These are phyloP conservation scores for Ilyonectria robusta DNA, from an alignment of 2,329 filamentous ascomycete species.

Conservation along the genomic window DNA sequence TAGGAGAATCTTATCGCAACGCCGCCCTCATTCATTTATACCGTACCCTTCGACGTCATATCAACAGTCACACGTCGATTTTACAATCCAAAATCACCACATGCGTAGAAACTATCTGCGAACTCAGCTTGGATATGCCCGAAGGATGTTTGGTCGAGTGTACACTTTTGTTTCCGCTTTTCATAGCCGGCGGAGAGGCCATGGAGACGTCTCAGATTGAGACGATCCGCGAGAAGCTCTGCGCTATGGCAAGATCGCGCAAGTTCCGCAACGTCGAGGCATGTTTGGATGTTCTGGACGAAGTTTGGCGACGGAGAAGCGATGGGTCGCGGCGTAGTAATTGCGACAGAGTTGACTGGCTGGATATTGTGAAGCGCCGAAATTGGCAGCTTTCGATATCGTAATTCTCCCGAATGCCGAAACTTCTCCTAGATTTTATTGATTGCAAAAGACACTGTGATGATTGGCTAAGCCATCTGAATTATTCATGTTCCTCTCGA, in stretches of 20 bases:
- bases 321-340: constrained; percentile 9
- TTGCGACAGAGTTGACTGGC: constrained; percentile 16
- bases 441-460: too few species aligned
- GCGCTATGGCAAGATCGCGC: constrained; percentile 18
- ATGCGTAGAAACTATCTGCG: constrained; percentile 14
- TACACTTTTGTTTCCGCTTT: constrained; percentile 33
- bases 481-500: too few species aligned
- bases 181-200: constrained; percentile 35
- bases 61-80: not conserved
- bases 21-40: constrained; percentile 33
- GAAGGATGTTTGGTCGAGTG: constrained; percentile 32
- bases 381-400: constrained; percentile 22
- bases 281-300: constrained; percentile 22
- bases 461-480: too few species aligned
- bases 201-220: constrained; percentile 21
- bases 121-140: constrained; percentile 6
- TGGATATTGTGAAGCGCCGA: constrained; percentile 20
- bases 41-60: constrained; percentile 13
- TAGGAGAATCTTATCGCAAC: constrained; percentile 31
- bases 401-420: not conserved
- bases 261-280: constrained; percentile 22
- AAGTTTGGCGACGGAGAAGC: constrained; percentile 18
- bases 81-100: constrained; percentile 3
- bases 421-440: not conserved
- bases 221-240: constrained; percentile 11